Conservation (phyloP, 495 filamentous ascomycete genomes). For the Wilcoxina mikolae region DNA sequence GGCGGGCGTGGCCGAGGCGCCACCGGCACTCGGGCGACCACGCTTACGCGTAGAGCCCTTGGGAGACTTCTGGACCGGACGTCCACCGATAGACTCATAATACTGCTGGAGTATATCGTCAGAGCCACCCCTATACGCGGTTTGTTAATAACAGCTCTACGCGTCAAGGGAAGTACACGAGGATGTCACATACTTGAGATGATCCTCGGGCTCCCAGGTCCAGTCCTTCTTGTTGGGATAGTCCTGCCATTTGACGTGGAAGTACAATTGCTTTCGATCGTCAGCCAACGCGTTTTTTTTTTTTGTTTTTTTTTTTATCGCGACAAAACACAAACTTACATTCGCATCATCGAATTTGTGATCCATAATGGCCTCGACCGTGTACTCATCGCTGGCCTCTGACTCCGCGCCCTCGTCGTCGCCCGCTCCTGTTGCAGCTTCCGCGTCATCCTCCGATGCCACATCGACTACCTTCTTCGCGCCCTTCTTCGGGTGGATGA, state of each 20-base stretch:
- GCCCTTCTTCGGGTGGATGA: slow-evolving; percentile 17
- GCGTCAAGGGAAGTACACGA: too few species aligned
- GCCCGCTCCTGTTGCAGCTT: slow-evolving; percentile 19
- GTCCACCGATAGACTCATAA: slow-evolving; percentile 23
- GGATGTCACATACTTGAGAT: slow-evolving; percentile 35
- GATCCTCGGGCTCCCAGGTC: slow-evolving; percentile 49
- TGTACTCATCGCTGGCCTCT: slow-evolving; percentile 32
- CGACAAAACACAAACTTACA: slow-evolving; percentile 28
- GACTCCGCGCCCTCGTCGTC: slow-evolving; percentile 31
- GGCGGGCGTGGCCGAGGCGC: slow-evolving; percentile 1
- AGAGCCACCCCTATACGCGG: slow-evolving; percentile 36
- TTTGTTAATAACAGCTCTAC: too few species aligned
- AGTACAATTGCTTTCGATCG: slow-evolving; percentile 29
- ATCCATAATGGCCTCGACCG: slow-evolving; percentile 43
- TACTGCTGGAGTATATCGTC: slow-evolving; percentile 37
- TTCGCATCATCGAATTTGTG: slow-evolving; percentile 37
- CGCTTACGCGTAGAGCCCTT: slow-evolving; percentile 15
- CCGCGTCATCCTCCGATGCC: background rate
- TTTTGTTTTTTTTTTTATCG: background rate
- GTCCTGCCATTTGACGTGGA: slow-evolving; percentile 48
- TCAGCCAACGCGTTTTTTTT: background rate
- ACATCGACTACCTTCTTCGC: background rate
- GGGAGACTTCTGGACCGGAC: slow-evolving; percentile 7
- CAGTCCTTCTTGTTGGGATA: slow-evolving; percentile 43
- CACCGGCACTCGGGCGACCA: slow-evolving; percentile 13